Base-by-base conservation (phyloP, 1,284 basidiomycete genomes). In the Pseudozyma tsukubaensis region DNA sequence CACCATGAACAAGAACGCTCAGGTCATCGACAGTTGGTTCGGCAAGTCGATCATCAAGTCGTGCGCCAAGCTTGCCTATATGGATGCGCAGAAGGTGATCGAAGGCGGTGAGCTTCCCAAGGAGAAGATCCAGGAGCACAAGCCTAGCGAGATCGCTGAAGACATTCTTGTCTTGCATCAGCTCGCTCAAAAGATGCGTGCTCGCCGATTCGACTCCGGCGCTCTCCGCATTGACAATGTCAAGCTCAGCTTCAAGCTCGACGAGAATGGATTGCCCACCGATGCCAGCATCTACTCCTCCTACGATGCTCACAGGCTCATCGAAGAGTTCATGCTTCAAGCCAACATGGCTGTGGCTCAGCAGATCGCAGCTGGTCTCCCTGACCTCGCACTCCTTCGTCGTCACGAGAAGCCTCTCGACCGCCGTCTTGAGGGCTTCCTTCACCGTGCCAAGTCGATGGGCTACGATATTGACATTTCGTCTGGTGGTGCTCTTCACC, bases 301-400 rank as follows among this genome's bases (percentile, higher is more conserved):
- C 54, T 89, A 85, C 35, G 91, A 94, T 60, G 91, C 95, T 9
- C 91, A 95, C 77, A 87, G 88, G 47, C 85, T 98, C 34, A 89
- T 99, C 45, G 93, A 98, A 85, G 97, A 98, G 92, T 95, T 96
- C 86, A 98, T 98, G 94, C 86, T 99, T 8, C 88, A 94, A 62
- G 91, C 93, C 71, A 99, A 99, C 84, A 90, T 91, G 42, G 88
- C 94, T 8, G 92, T 96, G 36, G 94, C 96, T 7, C 92, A 94
- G 81, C 91, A 95, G 81, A 91, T 98, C 76, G 96, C 94, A 21
- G 91, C 94, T 39, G 91, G 94, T 72, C 88, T 98, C 44, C 94
- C 96, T 39, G 96, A 99, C 83, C 93, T 97, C 84, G 93, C 96
- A 18, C 88, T 99, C 35, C 89, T 99, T 47, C 91, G 95, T 63